A percentile compares a stretch with the other conserved stretches of the same genome.
phyloP scores from a whole-genome alignment of 140 eudicot genomes.

The Stevia rebaudiana region DNA sequence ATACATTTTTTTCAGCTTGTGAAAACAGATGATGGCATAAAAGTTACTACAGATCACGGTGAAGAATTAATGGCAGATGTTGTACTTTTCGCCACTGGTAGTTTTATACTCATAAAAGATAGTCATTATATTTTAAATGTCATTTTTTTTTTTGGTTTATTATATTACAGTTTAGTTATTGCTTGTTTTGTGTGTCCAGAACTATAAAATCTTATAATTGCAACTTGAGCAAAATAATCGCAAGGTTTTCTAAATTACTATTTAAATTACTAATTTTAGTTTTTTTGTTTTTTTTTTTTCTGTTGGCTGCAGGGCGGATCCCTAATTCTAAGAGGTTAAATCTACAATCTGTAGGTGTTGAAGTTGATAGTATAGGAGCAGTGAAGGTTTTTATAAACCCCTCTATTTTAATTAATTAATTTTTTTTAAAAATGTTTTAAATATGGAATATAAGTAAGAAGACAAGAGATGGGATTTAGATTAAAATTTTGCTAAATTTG shows the following conservation, averaged over 20 bases:
- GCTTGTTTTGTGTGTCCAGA: constrained; percentile 8
- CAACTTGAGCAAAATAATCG: constrained; percentile 2
- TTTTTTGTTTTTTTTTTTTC: background rate
- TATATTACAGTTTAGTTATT: background rate
- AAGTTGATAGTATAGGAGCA: constrained; percentile 71
- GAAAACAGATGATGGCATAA: constrained; percentile 75
- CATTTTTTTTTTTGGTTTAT: background rate
- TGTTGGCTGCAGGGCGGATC: constrained; percentile 54
- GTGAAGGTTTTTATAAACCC: constrained; percentile 66
- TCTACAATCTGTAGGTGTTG: constrained; percentile 80
- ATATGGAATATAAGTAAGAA: background rate
- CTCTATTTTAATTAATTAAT: background rate
- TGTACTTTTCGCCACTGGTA: constrained; percentile 98
- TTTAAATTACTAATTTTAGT: too few relatives aligned
- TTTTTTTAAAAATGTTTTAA: too few relatives aligned
- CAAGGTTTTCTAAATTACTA: background rate
- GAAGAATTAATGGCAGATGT: constrained; percentile 92
- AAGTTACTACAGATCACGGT: constrained; percentile 86
- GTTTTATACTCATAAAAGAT: constrained; percentile 14
- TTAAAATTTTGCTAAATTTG: background rate
- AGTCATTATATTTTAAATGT: background rate
- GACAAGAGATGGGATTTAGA: background rate
- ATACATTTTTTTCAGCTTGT: constrained; percentile 53
- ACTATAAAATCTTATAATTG: background rate
- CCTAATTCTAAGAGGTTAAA: constrained; percentile 89